A percentile compares a stretch with the other conserved stretches of the same genome.
These are phyloP conservation scores for Oryza officinalis DNA, from an alignment of 176 grass and related monocot species.

Conservation along the genomic window DNA sequence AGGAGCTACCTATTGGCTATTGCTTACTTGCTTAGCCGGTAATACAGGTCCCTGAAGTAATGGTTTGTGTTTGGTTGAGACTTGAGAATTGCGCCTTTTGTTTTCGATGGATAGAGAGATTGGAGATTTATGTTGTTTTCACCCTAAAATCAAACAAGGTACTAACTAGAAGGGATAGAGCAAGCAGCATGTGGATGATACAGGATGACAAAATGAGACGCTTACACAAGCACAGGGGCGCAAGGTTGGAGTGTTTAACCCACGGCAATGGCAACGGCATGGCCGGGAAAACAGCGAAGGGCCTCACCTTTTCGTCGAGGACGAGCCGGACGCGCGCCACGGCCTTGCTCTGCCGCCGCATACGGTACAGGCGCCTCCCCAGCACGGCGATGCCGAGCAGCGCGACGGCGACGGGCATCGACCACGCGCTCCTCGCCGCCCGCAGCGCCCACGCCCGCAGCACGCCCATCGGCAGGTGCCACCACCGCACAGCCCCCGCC, in stretches of 20 bases:
- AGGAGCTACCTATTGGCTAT: not conserved
- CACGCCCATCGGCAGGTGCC: constrained; percentile 73
- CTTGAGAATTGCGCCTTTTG: no score
- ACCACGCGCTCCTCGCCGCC: constrained; percentile 68
- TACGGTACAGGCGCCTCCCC: constrained; percentile 64
- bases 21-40: not conserved
- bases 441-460: constrained; percentile 62
- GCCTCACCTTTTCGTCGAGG: constrained; percentile 78
- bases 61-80: not conserved
- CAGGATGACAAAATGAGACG: constrained; percentile 27
- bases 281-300: not conserved
- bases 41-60: not conserved
- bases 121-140: not conserved
- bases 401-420: constrained; percentile 67
- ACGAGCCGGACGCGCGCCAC: constrained; percentile 60
- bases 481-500: constrained; percentile 44
- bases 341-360: constrained; percentile 63
- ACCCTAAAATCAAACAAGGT: not conserved
- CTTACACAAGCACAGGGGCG: constrained; percentile 10
- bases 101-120: not conserved
- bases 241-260: constrained; percentile 9
- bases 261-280: not conserved
- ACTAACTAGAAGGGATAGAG: not conserved
- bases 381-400: constrained; percentile 75
- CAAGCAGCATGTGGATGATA: constrained; percentile 3